A percentile compares a stretch with the other conserved stretches of the same genome.
phyloP scores from a whole-genome alignment of 305 asterid genomes.

The Rubia balearica region DNA sequence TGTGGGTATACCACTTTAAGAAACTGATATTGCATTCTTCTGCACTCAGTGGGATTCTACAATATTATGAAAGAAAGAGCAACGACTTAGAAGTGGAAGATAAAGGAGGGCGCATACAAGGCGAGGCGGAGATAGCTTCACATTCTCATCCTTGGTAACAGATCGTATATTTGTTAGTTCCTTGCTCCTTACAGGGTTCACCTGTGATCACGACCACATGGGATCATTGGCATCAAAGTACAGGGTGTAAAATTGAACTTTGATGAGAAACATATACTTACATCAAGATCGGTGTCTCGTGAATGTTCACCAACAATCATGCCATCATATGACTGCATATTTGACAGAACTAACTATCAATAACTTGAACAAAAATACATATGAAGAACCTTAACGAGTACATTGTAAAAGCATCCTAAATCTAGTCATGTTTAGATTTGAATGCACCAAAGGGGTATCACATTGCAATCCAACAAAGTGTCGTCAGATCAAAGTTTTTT shows the following conservation, averaged over 20 bases:
- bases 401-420: neutral
- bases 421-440: neutral
- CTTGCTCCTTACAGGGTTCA: constrained; percentile 79
- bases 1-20: neutral
- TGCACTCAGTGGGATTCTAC: neutral
- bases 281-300: constrained; percentile 95
- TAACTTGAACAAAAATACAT: neutral
- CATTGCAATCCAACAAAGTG: neutral
- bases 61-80: constrained; percentile 12
- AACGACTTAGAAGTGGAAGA: neutral
- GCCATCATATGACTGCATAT: constrained; percentile 89
- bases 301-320: constrained; percentile 99
- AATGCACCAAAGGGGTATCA: neutral
- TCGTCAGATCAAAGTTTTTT: neutral
- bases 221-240: constrained; percentile 14
- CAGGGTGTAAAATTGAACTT: constrained; percentile 10
- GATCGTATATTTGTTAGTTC: constrained; percentile 82
- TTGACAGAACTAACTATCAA: constrained; percentile 11
- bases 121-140: constrained; percentile 95
- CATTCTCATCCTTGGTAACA: constrained; percentile 80
- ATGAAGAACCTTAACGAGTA: neutral
- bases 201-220: constrained; percentile 34
- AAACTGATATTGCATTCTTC: neutral
- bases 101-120: constrained; percentile 39
- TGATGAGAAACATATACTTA: constrained; percentile 31